A percentile compares a stretch with the other conserved stretches of the same genome.
Evolutionary conservation across 768 basidiomycete genomes (phyloP).

Genomic region (Collybia sordida): DNA sequence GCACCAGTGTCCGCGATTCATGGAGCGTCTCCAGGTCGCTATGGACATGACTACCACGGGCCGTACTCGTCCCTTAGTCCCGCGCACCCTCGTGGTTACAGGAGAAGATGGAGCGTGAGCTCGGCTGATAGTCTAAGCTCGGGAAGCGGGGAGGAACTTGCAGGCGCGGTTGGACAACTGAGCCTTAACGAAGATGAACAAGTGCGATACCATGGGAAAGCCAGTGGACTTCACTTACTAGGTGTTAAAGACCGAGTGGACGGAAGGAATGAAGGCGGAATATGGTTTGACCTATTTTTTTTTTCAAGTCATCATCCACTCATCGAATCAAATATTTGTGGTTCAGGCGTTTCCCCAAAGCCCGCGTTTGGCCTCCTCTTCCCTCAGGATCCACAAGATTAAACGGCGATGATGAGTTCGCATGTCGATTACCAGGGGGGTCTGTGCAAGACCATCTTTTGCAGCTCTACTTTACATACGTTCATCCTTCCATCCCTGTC

Average conservation of each 20-base stretch:
- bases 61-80: conserved; percentile 1
- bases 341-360: conserved; percentile 77
- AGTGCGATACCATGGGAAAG: conserved; percentile 85
- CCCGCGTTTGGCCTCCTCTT: conserved; percentile 83
- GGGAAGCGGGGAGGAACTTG: conserved; percentile 42
- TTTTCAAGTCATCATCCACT: conserved; percentile 1
- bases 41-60: neutral
- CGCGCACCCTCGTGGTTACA: neutral
- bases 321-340: neutral
- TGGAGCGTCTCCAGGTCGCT: neutral
- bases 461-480: conserved; percentile 77
- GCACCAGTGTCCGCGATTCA: neutral
- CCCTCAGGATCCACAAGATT: conserved; percentile 30
- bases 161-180: conserved; percentile 80
- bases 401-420: conserved; percentile 35
- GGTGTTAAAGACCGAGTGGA: conserved; percentile 60
- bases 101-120: conserved; percentile 30
- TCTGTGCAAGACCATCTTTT: conserved; percentile 68
- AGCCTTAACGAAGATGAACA: conserved; percentile 86
- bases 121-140: conserved; percentile 29
- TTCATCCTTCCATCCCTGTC: conserved; percentile 78
- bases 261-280: conserved; percentile 70
- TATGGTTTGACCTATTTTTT: conserved; percentile 52
- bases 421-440: conserved; percentile 51
- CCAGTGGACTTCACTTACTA: conserved; percentile 76